Evolutionary conservation across 257 asterid species (phyloP).

Genomic region (Lycium ferocissimum): DNA sequence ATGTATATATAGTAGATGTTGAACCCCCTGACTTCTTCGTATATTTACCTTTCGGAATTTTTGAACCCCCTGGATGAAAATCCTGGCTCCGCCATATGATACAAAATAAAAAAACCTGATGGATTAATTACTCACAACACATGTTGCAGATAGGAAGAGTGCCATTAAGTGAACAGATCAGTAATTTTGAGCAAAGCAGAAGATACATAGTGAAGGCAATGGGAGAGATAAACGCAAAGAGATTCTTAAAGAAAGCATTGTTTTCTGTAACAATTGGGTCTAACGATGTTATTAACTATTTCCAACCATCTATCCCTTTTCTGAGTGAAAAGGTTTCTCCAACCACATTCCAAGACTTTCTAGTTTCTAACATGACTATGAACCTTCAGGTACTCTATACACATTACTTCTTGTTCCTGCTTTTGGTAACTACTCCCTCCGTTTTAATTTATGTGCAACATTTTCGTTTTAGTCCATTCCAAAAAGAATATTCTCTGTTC

Average conservation of each 20-base stretch:
- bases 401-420: neutral
- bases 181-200: slow-evolving; percentile 50
- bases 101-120: too few species aligned
- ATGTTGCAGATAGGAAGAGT: slow-evolving; percentile 53
- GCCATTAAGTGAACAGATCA: slow-evolving; percentile 54
- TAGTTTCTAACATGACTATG: slow-evolving; percentile 55
- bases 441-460: too few species aligned
- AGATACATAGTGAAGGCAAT: slow-evolving; percentile 45
- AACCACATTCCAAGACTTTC: slow-evolving; percentile 45
- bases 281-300: slow-evolving; percentile 58
- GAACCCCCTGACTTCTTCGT: too few species aligned
- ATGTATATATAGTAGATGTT: too few species aligned
- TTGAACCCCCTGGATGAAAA: too few species aligned
- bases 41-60: too few species aligned
- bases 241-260: slow-evolving; percentile 45
- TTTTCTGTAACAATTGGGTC: slow-evolving; percentile 61
- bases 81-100: too few species aligned
- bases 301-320: slow-evolving; percentile 49
- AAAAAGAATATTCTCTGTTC: too few species aligned
- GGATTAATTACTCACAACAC: neutral
- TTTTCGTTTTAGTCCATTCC: too few species aligned
- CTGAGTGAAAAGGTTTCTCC: slow-evolving; percentile 42
- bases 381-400: slow-evolving; percentile 53
- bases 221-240: slow-evolving; percentile 50
- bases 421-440: neutral